phyloP scores from a whole-genome alignment of 305 asterid species.

The Stenogyne calaminthoides region DNA sequence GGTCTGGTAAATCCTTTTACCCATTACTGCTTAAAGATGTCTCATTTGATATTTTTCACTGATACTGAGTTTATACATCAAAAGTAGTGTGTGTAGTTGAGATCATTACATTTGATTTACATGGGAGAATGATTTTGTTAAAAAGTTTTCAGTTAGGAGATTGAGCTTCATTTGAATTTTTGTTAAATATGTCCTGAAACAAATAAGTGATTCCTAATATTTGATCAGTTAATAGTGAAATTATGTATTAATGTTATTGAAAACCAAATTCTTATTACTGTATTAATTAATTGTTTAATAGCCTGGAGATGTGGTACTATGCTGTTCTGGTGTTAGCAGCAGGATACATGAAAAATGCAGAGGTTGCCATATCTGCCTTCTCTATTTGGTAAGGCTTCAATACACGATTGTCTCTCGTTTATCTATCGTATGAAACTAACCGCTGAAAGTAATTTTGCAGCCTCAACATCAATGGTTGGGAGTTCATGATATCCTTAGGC shows the following conservation, averaged over 20 bases:
- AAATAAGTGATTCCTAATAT: background rate
- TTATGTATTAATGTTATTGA: background rate
- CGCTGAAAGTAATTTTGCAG: constrained; percentile 33
- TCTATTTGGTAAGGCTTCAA: constrained; percentile 45
- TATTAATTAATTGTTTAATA: constrained; percentile 17
- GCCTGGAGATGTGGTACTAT: constrained; percentile 62
- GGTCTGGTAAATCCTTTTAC: constrained; percentile 36
- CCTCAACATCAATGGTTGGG: constrained; percentile 67
- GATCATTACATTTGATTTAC: background rate
- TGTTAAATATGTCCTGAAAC: too few species aligned
- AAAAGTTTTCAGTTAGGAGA: background rate
- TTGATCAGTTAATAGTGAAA: background rate
- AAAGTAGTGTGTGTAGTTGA: background rate
- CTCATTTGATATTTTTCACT: too few species aligned
- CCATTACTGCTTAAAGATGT: background rate
- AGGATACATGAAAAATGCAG: constrained; percentile 63
- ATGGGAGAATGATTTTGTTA: background rate
- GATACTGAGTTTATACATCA: background rate
- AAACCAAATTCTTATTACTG: background rate
- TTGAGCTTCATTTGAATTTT: background rate
- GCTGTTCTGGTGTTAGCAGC: constrained; percentile 55
- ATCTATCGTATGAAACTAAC: background rate
- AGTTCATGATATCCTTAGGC: constrained; percentile 66
- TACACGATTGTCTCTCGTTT: background rate
- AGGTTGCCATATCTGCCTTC: constrained; percentile 61